These are phyloP conservation scores for Sporothrix brunneoviolacea DNA, from an alignment of 2,329 filamentous ascomycete species.

Conservation along the genomic window DNA sequence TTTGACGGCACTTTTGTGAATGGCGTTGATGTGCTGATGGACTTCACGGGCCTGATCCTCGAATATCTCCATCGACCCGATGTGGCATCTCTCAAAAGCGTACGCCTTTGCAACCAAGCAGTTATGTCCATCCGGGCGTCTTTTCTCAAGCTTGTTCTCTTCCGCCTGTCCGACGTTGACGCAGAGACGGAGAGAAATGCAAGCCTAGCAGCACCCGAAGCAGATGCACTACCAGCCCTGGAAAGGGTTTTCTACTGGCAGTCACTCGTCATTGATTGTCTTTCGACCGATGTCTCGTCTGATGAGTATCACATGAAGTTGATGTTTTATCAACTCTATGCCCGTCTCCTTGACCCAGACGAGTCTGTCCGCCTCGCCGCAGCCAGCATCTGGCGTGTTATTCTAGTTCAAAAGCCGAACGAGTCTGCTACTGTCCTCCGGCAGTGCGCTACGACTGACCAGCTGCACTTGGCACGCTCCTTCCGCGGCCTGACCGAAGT, in stretches of 20 bases:
- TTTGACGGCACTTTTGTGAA: conserved; percentile 97
- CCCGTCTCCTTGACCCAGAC: conserved; percentile 69
- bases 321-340: conserved; percentile 89
- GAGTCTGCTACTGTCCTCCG: conserved; percentile 70
- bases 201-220: conserved; percentile 28
- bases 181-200: conserved; percentile 33
- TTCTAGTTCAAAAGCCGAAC: conserved; percentile 86
- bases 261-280: conserved; percentile 73
- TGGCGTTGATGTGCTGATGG: conserved; percentile 73
- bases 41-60: conserved; percentile 76
- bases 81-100: conserved; percentile 71
- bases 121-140: conserved; percentile 68
- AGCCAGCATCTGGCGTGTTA: conserved; percentile 81
- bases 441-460: conserved; percentile 60
- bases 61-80: conserved; percentile 87
- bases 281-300: conserved; percentile 52
- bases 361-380: conserved; percentile 65
- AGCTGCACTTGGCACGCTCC: conserved; percentile 63
- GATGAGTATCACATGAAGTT: conserved; percentile 79
- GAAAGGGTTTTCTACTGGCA: conserved; percentile 93
- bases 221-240: conserved; percentile 64
- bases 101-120: conserved; percentile 83
- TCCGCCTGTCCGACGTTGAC: conserved; percentile 78
- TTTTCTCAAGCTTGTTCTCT: conserved; percentile 70
- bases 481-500: conserved; percentile 81